phyloP scores from a whole-genome alignment of 2,329 filamentous ascomycete species.

The Pestalotiopsis sp. region DNA sequence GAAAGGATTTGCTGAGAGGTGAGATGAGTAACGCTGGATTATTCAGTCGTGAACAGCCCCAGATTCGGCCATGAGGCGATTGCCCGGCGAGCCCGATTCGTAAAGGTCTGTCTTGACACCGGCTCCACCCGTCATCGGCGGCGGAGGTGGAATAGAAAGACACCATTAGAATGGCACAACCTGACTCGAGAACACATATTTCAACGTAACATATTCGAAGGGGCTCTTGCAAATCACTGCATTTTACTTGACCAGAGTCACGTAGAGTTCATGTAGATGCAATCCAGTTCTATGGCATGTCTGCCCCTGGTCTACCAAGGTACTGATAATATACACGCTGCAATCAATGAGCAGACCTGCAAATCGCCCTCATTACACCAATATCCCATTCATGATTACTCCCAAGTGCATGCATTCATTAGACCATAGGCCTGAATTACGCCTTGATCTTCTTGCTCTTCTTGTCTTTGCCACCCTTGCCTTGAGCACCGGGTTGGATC shows the following conservation, averaged over 20 bases:
- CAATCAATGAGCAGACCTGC: constrained; percentile 27
- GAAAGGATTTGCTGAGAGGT: neutral
- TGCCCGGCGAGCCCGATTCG: constrained; percentile 6
- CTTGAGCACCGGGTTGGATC: constrained; percentile 71
- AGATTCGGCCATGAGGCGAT: neutral
- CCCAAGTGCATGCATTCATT: neutral
- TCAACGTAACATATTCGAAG: neutral
- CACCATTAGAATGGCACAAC: neutral
- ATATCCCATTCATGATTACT: constrained; percentile 1
- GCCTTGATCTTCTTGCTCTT: constrained; percentile 37
- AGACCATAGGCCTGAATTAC: constrained; percentile 11
- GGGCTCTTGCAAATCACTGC: neutral
- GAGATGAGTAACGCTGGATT: neutral
- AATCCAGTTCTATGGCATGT: constrained; percentile 23
- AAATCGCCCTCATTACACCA: constrained; percentile 11
- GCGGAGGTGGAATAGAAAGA: neutral
- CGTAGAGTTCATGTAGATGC: neutral
- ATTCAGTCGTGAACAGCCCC: neutral
- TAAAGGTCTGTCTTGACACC: constrained; percentile 2
- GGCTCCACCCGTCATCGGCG: constrained; percentile 3
- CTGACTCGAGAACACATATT: neutral
- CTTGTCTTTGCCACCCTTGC: constrained; percentile 42
- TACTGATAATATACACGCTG: constrained; percentile 31
- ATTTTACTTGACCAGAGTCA: neutral
- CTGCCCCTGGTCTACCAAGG: constrained; percentile 24